A percentile compares a stretch with the other conserved stretches of the same genome.
Conservation (phyloP, 495 filamentous ascomycete genomes). For the Xanthoparmelia taractica region DNA sequence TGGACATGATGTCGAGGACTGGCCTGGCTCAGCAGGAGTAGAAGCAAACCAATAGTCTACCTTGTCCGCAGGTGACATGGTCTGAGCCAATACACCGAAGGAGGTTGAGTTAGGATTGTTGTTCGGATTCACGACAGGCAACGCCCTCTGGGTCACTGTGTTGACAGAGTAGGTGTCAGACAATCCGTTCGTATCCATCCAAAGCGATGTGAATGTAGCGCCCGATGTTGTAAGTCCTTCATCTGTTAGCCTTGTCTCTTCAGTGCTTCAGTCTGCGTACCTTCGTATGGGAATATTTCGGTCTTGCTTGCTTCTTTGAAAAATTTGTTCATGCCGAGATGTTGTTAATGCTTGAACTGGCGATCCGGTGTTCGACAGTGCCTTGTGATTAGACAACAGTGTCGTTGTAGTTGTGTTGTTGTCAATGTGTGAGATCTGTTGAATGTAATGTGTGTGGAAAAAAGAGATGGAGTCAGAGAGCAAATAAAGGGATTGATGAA, state of each 20-base stretch:
- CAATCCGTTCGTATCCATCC: background rate
- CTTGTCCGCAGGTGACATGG: background rate
- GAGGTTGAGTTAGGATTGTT: background rate
- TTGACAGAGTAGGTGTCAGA: background rate
- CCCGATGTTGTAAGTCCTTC: background rate
- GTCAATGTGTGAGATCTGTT: background rate
- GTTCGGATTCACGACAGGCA: background rate
- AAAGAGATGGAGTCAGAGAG: constrained; percentile 1
- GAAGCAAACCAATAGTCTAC: background rate
- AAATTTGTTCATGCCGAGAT: background rate
- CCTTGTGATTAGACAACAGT: background rate
- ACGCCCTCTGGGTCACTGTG: background rate
- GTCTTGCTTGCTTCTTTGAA: background rate
- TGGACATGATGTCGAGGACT: background rate
- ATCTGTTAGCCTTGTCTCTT: background rate
- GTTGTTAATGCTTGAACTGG: background rate
- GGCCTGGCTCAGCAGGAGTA: background rate
- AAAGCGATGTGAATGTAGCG: constrained; percentile 2
- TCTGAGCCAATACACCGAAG: background rate
- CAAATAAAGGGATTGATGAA: background rate
- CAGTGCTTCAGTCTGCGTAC: background rate
- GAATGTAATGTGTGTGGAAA: background rate
- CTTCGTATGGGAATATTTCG: background rate
- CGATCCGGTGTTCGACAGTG: background rate
- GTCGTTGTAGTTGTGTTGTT: background rate